Evolutionary conservation across 306 rosid genomes (phyloP).

Genomic region (Pyrus pyrifolia): DNA sequence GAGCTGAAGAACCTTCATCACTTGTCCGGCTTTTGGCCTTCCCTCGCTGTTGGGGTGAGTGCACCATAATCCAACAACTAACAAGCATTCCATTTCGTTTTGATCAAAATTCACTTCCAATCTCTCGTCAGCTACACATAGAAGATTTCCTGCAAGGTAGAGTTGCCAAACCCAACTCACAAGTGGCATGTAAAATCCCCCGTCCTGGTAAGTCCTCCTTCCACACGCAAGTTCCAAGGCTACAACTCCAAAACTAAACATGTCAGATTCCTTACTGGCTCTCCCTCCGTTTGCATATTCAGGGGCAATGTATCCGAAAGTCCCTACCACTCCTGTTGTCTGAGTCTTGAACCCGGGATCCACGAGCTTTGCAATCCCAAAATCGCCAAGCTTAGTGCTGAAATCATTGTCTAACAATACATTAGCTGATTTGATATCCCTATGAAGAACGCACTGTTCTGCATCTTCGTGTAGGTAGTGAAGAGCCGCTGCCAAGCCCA

Average conservation of each 20-base stretch:
- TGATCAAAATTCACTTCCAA: slow-evolving; percentile 11
- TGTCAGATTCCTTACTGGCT: slow-evolving; percentile 44
- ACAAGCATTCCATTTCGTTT: slow-evolving; percentile 30
- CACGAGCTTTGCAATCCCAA: slow-evolving; percentile 45
- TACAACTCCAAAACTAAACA: slow-evolving; percentile 36
- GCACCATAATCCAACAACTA: slow-evolving; percentile 38
- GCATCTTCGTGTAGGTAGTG: slow-evolving; percentile 55
- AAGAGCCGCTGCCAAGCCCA: slow-evolving; percentile 37
- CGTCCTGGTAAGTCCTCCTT: neutral
- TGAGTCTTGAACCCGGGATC: slow-evolving; percentile 36
- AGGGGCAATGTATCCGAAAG: slow-evolving; percentile 39
- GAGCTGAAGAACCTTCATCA: slow-evolving; percentile 31
- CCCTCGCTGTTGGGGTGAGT: slow-evolving; percentile 26
- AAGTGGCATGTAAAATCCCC: neutral
- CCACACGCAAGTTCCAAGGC: slow-evolving; percentile 56
- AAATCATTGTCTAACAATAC: slow-evolving; percentile 38
- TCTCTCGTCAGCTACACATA: slow-evolving; percentile 32
- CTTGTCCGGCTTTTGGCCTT: slow-evolving; percentile 33
- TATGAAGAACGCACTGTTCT: slow-evolving; percentile 45
- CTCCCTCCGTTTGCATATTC: slow-evolving; percentile 34
- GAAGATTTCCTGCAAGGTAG: slow-evolving; percentile 26
- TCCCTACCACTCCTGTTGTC: slow-evolving; percentile 31
- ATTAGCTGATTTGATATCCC: slow-evolving; percentile 54
- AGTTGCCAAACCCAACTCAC: slow-evolving; percentile 38
- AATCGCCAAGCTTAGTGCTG: slow-evolving; percentile 49